Percentiles rank a stretch among this genome's conserved stretches.
These are phyloP conservation scores for Mucor circinelloides DNA, from an alignment of 371 early-diverging fungal species.

Conservation along the genomic window DNA sequence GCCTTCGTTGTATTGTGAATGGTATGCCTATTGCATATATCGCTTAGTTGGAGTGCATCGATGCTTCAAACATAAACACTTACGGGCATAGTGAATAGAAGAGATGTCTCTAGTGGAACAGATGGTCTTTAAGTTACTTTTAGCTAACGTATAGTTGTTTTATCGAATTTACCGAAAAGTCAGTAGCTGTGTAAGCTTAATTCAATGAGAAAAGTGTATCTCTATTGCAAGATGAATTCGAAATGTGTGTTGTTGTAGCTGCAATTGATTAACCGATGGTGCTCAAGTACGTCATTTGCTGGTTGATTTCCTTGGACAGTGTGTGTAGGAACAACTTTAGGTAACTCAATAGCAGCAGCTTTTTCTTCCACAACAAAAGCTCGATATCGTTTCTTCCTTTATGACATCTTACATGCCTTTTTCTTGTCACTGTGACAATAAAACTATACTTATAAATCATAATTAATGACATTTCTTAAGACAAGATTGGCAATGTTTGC, in stretches of 20 bases:
- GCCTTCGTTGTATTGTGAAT: conserved; percentile 84
- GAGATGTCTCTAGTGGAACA: neutral
- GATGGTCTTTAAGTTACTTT: neutral
- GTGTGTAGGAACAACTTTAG: too few relatives aligned
- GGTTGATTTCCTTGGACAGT: neutral
- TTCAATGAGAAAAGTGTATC: conserved; percentile 1
- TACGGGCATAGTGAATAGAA: conserved; percentile 11
- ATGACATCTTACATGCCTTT: too few relatives aligned
- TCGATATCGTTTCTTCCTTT: too few relatives aligned
- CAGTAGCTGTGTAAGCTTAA: neutral
- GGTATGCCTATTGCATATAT: conserved; percentile 75
- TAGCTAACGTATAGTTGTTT: neutral
- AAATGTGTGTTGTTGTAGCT: neutral
- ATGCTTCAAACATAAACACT: neutral
- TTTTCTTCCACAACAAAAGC: too few relatives aligned
- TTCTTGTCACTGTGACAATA: too few relatives aligned
- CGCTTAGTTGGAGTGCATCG: neutral
- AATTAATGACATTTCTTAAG: too few relatives aligned
- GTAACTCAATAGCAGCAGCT: too few relatives aligned
- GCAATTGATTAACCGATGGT: neutral
- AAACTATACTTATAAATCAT: too few relatives aligned
- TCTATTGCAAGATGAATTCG: neutral
- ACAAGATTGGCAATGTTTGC: too few relatives aligned
- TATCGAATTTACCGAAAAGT: neutral
- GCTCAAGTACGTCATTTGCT: conserved; percentile 2